These are phyloP conservation scores for Colletotrichum melonis DNA, from an alignment of 2,329 filamentous ascomycete genomes.

Conservation along the genomic window DNA sequence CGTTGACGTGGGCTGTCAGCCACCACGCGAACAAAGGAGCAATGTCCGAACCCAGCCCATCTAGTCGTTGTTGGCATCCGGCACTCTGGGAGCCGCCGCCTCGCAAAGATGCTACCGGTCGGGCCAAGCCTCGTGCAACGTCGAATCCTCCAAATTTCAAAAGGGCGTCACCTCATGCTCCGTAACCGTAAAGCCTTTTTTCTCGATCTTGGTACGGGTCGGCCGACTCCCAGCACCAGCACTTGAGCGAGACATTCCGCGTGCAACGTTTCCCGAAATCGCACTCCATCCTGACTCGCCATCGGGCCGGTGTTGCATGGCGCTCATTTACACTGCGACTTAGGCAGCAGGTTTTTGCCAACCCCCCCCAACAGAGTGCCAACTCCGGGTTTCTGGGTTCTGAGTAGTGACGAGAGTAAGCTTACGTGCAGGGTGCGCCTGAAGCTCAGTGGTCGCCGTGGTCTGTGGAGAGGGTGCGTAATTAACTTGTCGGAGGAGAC, in stretches of 20 bases:
- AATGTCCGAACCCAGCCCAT: background rate
- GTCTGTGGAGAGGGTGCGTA: constrained; percentile 10
- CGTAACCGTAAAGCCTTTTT: background rate
- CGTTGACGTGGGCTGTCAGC: background rate
- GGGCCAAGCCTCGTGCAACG: background rate
- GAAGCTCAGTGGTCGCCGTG: constrained; percentile 10
- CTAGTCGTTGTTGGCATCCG: background rate
- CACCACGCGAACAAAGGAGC: background rate
- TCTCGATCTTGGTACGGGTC: background rate
- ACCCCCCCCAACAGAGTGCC: background rate
- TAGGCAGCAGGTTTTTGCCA: constrained; percentile 1
- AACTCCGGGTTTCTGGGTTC: constrained; percentile 24
- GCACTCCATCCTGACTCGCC: constrained; percentile 22
- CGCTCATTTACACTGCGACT: constrained; percentile 1
- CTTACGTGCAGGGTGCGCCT: constrained; percentile 23
- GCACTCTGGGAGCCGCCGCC: background rate
- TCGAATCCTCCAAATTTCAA: background rate
- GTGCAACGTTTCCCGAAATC: constrained; percentile 6
- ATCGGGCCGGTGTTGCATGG: background rate
- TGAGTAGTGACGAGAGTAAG: constrained; percentile 20
- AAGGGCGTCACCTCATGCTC: background rate
- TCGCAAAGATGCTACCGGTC: background rate
- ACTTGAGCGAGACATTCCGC: background rate
- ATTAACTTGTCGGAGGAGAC: constrained; percentile 8
- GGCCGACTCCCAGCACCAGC: background rate